Evolutionary conservation across 2,329 filamentous ascomycete species (phyloP).

Genomic region (Trichoderma endophyticum): DNA sequence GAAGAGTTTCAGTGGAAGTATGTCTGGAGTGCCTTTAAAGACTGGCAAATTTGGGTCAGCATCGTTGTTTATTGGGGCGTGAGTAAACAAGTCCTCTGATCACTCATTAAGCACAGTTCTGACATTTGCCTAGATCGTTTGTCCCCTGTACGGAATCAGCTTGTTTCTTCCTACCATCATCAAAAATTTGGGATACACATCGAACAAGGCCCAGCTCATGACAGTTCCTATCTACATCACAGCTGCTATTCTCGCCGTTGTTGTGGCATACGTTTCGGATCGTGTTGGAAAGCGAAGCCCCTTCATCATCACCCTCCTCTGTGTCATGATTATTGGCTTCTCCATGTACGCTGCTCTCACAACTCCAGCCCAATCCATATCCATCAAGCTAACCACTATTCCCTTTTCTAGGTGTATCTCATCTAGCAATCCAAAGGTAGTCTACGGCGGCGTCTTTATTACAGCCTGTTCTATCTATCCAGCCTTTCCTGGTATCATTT

Average conservation of each 20-base stretch:
- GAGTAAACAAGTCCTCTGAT: constrained; percentile 29
- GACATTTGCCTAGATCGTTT: constrained; percentile 41
- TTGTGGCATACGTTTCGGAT: constrained; percentile 55
- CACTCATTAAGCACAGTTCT: not conserved
- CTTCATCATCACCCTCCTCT: constrained; percentile 53
- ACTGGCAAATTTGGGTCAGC: constrained; percentile 73
- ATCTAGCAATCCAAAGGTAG: constrained; percentile 54
- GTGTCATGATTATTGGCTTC: constrained; percentile 54
- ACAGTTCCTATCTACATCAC: constrained; percentile 59
- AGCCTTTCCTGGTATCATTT: constrained; percentile 71
- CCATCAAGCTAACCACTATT: not conserved
- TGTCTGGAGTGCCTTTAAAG: constrained; percentile 67
- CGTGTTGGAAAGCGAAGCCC: constrained; percentile 50
- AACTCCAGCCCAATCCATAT: not conserved
- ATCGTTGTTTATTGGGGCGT: constrained; percentile 64
- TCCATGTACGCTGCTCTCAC: constrained; percentile 40
- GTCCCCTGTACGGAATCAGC: constrained; percentile 55
- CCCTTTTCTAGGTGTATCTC: constrained; percentile 51
- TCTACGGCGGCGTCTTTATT: constrained; percentile 75
- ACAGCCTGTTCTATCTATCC: constrained; percentile 78
- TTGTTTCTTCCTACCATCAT: constrained; percentile 64
- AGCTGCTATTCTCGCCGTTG: constrained; percentile 57
- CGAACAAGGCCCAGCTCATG: constrained; percentile 61
- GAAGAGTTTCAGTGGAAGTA: constrained; percentile 76
- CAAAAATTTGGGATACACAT: constrained; percentile 54